These are phyloP conservation scores for Rosa rugosa DNA, from an alignment of 306 rosid species.

Conservation along the genomic window DNA sequence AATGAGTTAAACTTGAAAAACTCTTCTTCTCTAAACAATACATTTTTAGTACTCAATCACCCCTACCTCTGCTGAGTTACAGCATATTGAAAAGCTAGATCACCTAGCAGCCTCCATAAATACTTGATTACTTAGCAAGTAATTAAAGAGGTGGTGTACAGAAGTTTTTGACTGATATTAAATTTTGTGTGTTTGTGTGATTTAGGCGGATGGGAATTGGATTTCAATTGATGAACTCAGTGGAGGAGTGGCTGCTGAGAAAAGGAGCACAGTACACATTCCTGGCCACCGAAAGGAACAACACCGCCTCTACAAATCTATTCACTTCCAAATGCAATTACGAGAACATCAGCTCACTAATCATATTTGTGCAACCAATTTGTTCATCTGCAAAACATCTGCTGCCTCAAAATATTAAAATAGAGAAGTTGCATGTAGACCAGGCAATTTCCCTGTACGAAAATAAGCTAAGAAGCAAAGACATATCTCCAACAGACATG, in stretches of 20 bases:
- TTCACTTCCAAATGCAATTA: slow-evolving; percentile 66
- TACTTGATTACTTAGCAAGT: neutral
- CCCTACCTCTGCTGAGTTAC: neutral
- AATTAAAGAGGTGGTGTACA: neutral
- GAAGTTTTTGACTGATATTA: neutral
- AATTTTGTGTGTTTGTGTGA: neutral
- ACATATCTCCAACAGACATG: slow-evolving; percentile 55
- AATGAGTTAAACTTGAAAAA: neutral
- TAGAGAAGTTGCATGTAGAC: slow-evolving; percentile 49
- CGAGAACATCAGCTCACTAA: slow-evolving; percentile 50
- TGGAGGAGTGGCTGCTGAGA: slow-evolving; percentile 72
- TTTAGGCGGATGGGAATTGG: slow-evolving; percentile 54
- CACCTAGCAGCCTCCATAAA: neutral
- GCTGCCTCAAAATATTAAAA: slow-evolving; percentile 43
- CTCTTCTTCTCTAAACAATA: neutral
- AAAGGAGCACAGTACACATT: slow-evolving; percentile 65
- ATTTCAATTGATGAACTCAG: slow-evolving; percentile 53
- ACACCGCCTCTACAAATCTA: slow-evolving; percentile 56
- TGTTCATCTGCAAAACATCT: slow-evolving; percentile 33
- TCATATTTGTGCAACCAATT: slow-evolving; percentile 54
- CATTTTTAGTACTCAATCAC: neutral
- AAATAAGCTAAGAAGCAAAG: slow-evolving; percentile 44
- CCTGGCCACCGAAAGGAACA: slow-evolving; percentile 59
- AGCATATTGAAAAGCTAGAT: neutral
- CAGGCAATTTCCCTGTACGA: slow-evolving; percentile 56